These are phyloP conservation scores for Mycena amicta DNA, from an alignment of 768 basidiomycete genomes.

Conservation along the genomic window DNA sequence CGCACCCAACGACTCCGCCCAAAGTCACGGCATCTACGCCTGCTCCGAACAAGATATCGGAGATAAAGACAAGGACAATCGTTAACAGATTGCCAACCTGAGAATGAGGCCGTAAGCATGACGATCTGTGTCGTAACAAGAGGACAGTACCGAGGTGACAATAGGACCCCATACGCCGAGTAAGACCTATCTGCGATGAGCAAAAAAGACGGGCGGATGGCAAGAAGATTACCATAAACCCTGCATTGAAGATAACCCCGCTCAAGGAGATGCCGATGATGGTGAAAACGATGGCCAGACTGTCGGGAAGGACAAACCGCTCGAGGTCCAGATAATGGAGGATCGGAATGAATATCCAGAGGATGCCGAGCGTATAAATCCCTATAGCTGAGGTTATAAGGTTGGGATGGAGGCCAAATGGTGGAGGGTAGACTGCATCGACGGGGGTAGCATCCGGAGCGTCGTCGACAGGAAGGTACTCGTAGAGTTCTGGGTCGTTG, in stretches of 20 bases:
- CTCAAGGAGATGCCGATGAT: slow-evolving; percentile 70
- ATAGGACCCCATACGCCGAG: slow-evolving; percentile 88
- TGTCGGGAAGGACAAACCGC: slow-evolving; percentile 64
- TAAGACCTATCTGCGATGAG: slow-evolving; percentile 54
- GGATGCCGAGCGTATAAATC: slow-evolving; percentile 63
- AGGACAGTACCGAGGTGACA: slow-evolving; percentile 58
- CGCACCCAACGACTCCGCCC: slow-evolving; percentile 77
- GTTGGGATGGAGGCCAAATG: slow-evolving; percentile 86
- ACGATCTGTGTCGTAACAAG: not conserved
- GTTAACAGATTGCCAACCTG: slow-evolving; percentile 85
- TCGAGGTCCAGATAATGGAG: slow-evolving; percentile 70
- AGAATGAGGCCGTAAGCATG: too few relatives aligned
- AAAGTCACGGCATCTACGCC: slow-evolving; percentile 61
- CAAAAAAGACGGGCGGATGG: slow-evolving; percentile 6
- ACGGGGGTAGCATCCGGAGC: slow-evolving; percentile 25
- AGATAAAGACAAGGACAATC: slow-evolving; percentile 83
- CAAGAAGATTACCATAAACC: slow-evolving; percentile 66
- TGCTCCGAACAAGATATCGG: slow-evolving; percentile 75
- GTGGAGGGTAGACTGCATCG: slow-evolving; percentile 56
- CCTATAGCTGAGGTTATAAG: slow-evolving; percentile 82
- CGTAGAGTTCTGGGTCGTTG: slow-evolving; percentile 63
- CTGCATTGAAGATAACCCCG: slow-evolving; percentile 83
- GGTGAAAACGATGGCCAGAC: slow-evolving; percentile 44
- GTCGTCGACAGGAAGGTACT: slow-evolving; percentile 44
- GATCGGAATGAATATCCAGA: slow-evolving; percentile 82